Percentiles rank a stretch among this genome's conserved stretches.
These are phyloP conservation scores for Tricholoma terreum DNA, from an alignment of 768 basidiomycete species.

Conservation along the genomic window DNA sequence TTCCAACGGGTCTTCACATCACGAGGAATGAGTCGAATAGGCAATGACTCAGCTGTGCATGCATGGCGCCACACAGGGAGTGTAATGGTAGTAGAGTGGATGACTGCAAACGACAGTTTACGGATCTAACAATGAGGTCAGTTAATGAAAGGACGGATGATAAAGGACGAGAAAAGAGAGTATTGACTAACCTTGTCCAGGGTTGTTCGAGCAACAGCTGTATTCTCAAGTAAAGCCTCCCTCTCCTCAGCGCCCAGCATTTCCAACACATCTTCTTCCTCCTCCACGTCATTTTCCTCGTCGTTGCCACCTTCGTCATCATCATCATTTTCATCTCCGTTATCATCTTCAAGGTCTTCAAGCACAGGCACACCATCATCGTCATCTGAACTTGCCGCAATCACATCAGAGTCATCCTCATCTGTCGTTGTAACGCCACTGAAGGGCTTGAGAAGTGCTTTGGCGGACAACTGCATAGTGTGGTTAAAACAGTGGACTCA, in stretches of 20 bases:
- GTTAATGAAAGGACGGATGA: too few species aligned
- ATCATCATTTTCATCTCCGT: background rate
- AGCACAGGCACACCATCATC: background rate
- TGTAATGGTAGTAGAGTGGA: slow-evolving; percentile 4
- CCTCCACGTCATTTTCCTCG: slow-evolving; percentile 25
- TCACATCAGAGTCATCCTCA: slow-evolving; percentile 13
- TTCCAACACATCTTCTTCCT: background rate
- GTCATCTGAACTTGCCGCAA: background rate
- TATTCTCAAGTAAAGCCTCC: slow-evolving; percentile 6
- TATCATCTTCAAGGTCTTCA: background rate
- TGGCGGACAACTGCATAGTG: slow-evolving; percentile 34
- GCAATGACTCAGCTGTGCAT: background rate
- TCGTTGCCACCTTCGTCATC: slow-evolving; percentile 3
- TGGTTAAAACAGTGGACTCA: slow-evolving; percentile 37
- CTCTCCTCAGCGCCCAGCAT: slow-evolving; percentile 14
- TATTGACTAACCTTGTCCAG: slow-evolving; percentile 30
- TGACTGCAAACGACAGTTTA: slow-evolving; percentile 5
- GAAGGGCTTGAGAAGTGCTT: slow-evolving; percentile 29
- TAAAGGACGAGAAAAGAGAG: background rate
- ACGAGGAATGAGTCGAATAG: slow-evolving; percentile 19
- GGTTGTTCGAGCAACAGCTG: slow-evolving; percentile 17
- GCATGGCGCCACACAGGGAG: slow-evolving; percentile 4
- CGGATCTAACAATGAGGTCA: background rate
- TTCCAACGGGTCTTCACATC: slow-evolving; percentile 27
- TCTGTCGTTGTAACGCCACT: slow-evolving; percentile 10